Conservation (phyloP, 2,329 filamentous ascomycete genomes). For the Davidsoniella eucalypti region DNA sequence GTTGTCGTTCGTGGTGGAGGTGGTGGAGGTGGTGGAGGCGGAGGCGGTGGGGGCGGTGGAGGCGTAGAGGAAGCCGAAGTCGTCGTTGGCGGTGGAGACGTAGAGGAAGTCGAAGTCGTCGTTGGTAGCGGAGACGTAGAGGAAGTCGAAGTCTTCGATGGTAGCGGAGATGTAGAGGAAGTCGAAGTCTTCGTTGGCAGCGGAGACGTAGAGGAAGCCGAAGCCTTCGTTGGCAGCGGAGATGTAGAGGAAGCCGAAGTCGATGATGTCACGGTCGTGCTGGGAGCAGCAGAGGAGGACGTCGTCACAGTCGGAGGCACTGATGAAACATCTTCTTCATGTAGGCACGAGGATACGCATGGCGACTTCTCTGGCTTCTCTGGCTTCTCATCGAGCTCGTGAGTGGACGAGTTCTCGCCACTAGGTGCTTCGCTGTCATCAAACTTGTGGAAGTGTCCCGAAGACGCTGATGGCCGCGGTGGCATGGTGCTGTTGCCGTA, state of each 20-base stretch:
- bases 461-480: not conserved
- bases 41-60: too few species aligned
- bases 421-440: not conserved
- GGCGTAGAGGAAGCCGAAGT: too few species aligned
- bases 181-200: too few species aligned
- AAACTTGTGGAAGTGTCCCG: not conserved
- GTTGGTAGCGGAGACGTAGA: too few species aligned
- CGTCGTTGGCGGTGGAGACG: too few species aligned
- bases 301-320: not conserved
- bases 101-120: too few species aligned
- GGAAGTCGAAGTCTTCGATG: too few species aligned
- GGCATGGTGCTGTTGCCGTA: not conserved
- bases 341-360: not conserved
- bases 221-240: too few species aligned
- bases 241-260: not conserved
- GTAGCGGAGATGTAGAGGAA: too few species aligned
- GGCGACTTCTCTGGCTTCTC: not conserved
- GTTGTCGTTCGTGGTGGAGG: not conserved
- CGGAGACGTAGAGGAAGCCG: too few species aligned
- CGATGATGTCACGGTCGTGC: not conserved
- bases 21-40: not conserved
- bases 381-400: not conserved
- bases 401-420: not conserved
- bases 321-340: not conserved
- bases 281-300: not conserved